Evolutionary conservation across 1,139 yeast species (phyloP).

Genomic region (Candida frijolesensis): DNA sequence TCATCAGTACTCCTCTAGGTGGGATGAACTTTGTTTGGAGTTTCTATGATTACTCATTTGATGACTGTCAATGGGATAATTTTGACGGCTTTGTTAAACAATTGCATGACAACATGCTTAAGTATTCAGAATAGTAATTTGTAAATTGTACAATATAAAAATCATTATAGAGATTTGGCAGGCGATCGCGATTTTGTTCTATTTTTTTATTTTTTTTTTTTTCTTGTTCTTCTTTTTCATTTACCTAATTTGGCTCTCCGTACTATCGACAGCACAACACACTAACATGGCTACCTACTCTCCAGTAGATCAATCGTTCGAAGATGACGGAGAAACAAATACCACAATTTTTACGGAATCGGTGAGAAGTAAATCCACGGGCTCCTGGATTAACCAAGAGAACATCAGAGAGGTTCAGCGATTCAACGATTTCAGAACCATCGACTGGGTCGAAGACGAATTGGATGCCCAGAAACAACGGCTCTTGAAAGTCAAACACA

Average conservation of each 20-base stretch:
- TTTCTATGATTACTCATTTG: constrained; percentile 29
- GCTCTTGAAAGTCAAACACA: constrained; percentile 23
- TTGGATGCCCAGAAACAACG: constrained; percentile 53
- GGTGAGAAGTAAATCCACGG: constrained; percentile 22
- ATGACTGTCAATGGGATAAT: constrained; percentile 23
- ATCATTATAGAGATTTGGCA: not conserved
- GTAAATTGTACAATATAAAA: not conserved
- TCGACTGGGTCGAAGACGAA: constrained; percentile 88
- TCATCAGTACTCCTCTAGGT: constrained; percentile 34
- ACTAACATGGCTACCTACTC: constrained; percentile 4
- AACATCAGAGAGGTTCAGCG: constrained; percentile 38
- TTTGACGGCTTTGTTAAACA: constrained; percentile 26
- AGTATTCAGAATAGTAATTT: constrained; percentile 7
- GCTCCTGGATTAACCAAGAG: constrained; percentile 44
- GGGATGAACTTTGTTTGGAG: constrained; percentile 41
- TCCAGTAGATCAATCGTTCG: constrained; percentile 7
- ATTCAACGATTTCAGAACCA: constrained; percentile 64
- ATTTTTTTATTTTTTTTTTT: constrained; percentile 3
- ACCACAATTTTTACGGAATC: constrained; percentile 5
- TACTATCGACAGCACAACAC: not conserved
- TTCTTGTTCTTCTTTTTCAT: not conserved
- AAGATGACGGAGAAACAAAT: constrained; percentile 3
- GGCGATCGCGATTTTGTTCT: not conserved
- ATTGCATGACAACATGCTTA: constrained; percentile 25
- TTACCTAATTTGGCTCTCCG: not conserved